phyloP scores from a whole-genome alignment of 305 asterid genomes.

The Fraxinus dipetala region DNA sequence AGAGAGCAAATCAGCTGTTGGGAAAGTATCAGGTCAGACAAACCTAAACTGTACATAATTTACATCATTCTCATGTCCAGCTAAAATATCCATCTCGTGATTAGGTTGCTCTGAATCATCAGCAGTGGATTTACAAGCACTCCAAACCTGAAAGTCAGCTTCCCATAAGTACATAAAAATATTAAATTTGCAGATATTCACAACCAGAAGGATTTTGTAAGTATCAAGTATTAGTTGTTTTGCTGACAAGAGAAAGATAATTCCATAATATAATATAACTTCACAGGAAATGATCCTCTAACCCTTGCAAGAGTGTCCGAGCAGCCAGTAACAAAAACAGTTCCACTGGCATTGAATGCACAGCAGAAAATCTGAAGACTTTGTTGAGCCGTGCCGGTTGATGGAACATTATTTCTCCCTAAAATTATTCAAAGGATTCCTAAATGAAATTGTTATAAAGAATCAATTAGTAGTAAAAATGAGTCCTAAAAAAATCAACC shows the following conservation, averaged over 20 bases:
- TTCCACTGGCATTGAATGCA: constrained; percentile 93
- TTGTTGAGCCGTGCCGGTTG: constrained; percentile 56
- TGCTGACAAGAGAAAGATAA: constrained; percentile 3
- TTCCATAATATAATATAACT: constrained; percentile 15
- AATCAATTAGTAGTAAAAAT: background rate
- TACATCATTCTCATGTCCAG: constrained; percentile 99
- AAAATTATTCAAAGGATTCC: constrained; percentile 33
- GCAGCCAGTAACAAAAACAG: constrained; percentile 96
- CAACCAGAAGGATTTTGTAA: background rate
- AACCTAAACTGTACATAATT: constrained; percentile 98
- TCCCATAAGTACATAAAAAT: constrained; percentile 17
- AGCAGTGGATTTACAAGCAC: constrained; percentile 70
- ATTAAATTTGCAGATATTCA: constrained; percentile 2
- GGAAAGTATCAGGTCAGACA: constrained; percentile 30
- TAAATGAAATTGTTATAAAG: constrained; percentile 13
- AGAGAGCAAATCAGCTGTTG: constrained; percentile 10
- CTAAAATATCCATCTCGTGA: constrained; percentile 84
- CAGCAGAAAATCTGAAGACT: constrained; percentile 88
- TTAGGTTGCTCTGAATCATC: constrained; percentile 84
- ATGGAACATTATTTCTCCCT: constrained; percentile 65
- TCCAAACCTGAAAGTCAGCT: constrained; percentile 75
- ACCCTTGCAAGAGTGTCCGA: constrained; percentile 95
- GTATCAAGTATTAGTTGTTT: background rate
- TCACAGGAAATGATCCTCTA: background rate
- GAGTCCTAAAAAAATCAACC: constrained; percentile 39